Evolutionary conservation across 2,329 filamentous ascomycete genomes (phyloP), one percentile per base, ranked within the genome.

Genomic region (Myriosclerotinia curreyana): DNA sequence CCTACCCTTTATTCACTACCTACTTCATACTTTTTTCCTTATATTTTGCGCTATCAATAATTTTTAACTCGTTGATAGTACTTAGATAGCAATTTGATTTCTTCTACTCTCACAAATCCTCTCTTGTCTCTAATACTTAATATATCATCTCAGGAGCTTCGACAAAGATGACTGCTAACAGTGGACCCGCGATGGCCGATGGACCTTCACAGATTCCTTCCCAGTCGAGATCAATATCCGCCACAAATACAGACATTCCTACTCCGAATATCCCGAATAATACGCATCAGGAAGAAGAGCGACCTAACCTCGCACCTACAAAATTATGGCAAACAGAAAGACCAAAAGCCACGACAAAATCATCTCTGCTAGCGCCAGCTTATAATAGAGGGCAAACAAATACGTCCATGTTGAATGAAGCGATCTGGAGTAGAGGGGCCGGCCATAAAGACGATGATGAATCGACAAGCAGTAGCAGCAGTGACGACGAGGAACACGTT

Each of bases 281-380:
- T 40, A n/a, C 15, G 6, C n/a, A 51, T 4, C 22, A 22, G 22
- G 53, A 51, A 59, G 25, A 44, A 50, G 36, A 34, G 42, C 52
- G 60, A 31, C 61, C 61, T 6, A 44, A 64, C 20, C 22, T 64
- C 17, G 14, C 40, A 17, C 44, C 44, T 25, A 14, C 53, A 15
- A 69, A 65, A 64, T 63, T 60, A 61, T 70, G 68, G 70, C 67
- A 70, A 56, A 73, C 72, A 17, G 69, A 71, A 42, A 63, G 69
- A 62, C 71, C 70, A 31, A 46, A 64, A 54, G 49, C 66, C 17
- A 65, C 65, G n/a, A 66, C 65, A 7, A 70, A 66, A 49, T 40
- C 56, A 9, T 71, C 70, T 17, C 5, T 67, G 20, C 54, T 65
- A 20, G 58, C 64, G 9, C 64, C 67, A 8, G 59, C 54, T 17